Base-by-base conservation (phyloP, 1,284 basidiomycete species). In the Trametes hirsuta region DNA sequence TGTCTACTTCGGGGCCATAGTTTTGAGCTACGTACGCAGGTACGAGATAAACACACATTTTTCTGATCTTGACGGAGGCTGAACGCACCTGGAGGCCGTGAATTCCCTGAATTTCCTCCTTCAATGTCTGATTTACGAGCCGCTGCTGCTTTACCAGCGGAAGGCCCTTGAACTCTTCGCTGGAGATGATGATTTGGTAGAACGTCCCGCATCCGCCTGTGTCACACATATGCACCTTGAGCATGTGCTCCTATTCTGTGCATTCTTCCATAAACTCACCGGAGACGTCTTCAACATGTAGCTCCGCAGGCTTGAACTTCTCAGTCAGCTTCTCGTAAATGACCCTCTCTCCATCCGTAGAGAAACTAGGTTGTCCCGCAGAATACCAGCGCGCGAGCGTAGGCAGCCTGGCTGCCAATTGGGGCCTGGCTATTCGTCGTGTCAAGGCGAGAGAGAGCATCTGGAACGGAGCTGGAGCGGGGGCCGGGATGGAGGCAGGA, bases 151-250 rank as follows among this genome's bases (percentile, higher is more conserved):
- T 97, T 64, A 99, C 86, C 37, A 88, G 92, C 0, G 92, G 76
- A 37, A 98, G 75, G 14, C 91, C 97, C 65, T 91, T 88, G 83
- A 99, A 99, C 2, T 83, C 83, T 18, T 87, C 77, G 59, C 93
- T 95, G 3, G 91, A 86, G 62, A 99, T 91, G 40, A 87, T 83
- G 66, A 99, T 97, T 41, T 95, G 93, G 72, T 97, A 99, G 77
- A 99, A 99, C 2, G 90, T 85, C 11, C 97, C 97, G 72, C 97
- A 99, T 34, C 97, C 97, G 56, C 96, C 95, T 97, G 66, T 4
- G 14, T 4, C 25, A n/a, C 22, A 12, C 2, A 53, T 8, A 8
- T 8, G 24, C 12, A 9, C 15, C 24, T 61, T 58, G 4, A 55
- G 30, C 21, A 46, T 35, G 36, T 9, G 44, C 40, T 25, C 35